A percentile compares a stretch with the other conserved stretches of the same genome.
phyloP scores from a whole-genome alignment of 2,329 filamentous ascomycete species.

The Lachnellula suecica region DNA sequence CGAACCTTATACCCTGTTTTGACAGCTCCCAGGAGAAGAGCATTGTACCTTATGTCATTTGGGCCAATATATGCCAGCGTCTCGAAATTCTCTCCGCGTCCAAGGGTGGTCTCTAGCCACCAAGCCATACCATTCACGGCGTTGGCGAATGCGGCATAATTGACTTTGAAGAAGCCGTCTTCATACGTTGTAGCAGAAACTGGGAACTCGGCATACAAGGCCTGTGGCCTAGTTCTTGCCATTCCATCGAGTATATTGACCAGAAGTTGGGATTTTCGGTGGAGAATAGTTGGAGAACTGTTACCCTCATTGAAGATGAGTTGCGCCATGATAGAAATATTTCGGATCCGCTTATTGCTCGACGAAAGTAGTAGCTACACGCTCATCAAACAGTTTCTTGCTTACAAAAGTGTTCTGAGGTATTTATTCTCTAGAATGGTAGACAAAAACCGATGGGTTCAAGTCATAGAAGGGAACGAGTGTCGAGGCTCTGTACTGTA shows the following conservation, averaged over 20 bases:
- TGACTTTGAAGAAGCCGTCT: slow-evolving; percentile 14
- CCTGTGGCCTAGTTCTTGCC: slow-evolving; percentile 6
- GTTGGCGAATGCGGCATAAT: slow-evolving; percentile 17
- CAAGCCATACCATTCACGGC: slow-evolving; percentile 24
- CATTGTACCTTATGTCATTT: slow-evolving; percentile 6
- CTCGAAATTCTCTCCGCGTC: slow-evolving; percentile 28
- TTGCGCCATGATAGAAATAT: neutral
- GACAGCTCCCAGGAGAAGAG: slow-evolving; percentile 4
- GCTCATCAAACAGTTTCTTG: too few species aligned
- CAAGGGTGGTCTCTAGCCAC: slow-evolving; percentile 17
- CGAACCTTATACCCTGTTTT: slow-evolving; percentile 10
- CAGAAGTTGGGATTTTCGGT: neutral
- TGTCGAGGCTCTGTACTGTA: too few species aligned
- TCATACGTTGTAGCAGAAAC: slow-evolving; percentile 10
- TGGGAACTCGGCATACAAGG: slow-evolving; percentile 13
- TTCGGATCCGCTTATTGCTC: too few species aligned
- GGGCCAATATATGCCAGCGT: slow-evolving; percentile 46
- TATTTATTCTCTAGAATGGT: too few species aligned
- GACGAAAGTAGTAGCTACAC: too few species aligned
- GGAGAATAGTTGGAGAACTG: neutral
- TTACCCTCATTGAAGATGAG: neutral
- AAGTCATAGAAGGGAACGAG: too few species aligned
- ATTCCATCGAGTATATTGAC: slow-evolving; percentile 4
- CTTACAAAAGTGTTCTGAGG: too few species aligned
- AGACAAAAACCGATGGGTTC: too few species aligned